Evolutionary conservation across 2,329 filamentous ascomycete genomes (phyloP).

Genomic region (Ceratocystis albifundus): DNA sequence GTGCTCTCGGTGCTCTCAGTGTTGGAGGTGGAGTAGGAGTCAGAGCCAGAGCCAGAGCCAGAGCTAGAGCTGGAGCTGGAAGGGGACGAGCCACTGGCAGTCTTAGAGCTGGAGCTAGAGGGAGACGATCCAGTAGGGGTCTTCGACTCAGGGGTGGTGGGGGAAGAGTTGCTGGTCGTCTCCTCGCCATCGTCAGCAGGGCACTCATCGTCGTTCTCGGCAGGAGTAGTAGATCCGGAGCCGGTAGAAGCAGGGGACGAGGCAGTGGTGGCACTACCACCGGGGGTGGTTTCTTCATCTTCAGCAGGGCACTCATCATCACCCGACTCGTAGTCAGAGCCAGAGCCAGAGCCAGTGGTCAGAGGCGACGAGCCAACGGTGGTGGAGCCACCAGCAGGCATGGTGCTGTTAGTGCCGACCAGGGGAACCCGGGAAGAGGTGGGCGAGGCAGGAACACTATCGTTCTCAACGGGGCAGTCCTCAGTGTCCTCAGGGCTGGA

Average conservation of each 20-base stretch:
- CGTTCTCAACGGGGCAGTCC: slow-evolving; percentile 19
- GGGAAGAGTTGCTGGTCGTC: not conserved
- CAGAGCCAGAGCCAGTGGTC: not conserved
- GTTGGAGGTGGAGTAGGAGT: not conserved
- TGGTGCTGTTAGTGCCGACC: not conserved
- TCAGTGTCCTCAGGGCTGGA: not conserved
- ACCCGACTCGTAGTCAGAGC: not conserved
- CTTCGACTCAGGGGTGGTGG: not conserved
- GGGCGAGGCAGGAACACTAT: not conserved
- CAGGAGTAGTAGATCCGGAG: not conserved
- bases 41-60: not conserved
- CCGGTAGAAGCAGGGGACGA: not conserved
- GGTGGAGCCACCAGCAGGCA: not conserved
- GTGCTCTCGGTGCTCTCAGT: too few relatives aligned
- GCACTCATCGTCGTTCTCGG: slow-evolving; percentile 4
- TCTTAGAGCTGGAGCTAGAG: not conserved
- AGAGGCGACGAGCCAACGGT: not conserved
- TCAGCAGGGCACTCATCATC: slow-evolving; percentile 16
- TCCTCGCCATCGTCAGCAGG: slow-evolving; percentile 6
- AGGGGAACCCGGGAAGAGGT: not conserved
- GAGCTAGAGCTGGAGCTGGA: not conserved
- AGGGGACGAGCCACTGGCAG: not conserved
- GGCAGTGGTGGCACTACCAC: slow-evolving; percentile 7
- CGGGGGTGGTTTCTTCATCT: not conserved
- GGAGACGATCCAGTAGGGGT: not conserved